Base-by-base conservation (phyloP, 805 yeast genomes). In the Tetrapisispora taiwanensis region DNA sequence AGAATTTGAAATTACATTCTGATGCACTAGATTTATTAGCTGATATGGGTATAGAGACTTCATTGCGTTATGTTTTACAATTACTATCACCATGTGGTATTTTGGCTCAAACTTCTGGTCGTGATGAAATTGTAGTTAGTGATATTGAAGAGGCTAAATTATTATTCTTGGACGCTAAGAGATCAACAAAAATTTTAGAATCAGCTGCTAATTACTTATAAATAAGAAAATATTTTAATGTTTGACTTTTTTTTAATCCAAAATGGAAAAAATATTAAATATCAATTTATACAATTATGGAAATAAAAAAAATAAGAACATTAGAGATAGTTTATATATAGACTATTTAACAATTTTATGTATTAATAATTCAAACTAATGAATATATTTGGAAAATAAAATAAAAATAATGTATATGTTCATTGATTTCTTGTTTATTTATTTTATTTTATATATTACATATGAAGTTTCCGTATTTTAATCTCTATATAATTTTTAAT, bases 1-100 rank as follows among this genome's bases (percentile, higher is more conserved):
- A 92, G 64, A 76, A 75, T 41, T 73, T 88, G 48, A 77, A 79
- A 22, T 64, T 87, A 38, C 62, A 73, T 8, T 65, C 69, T 1
- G 85, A 74, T n/a, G 95, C 95, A 1, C 72, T 90, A 52, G 84
- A 79, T 44, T 67, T 72, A 49, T 72, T 92, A 51, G 84, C 97
- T 1, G 67, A 67, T 28, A 78, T 81, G 53, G 97, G 97, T 17
- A 65, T 76, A 7, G 72, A 72, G 42, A 83, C 89, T 7, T 86
- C 96, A 2, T 73, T 92, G 60, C 82, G 99, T 63, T 92, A 92
- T 63, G 87, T 95, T 10, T 71, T 92, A 52, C 97, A 92, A 63
- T 74, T 92, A 52, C 72, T 92, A 60, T 78, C 96, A 0, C 98
- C 97, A 28, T 79, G 95, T 27, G 89, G 88, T 43, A 78, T 92